These are phyloP conservation scores for Kuraishia floccosa DNA, from an alignment of 805 yeast species.

Conservation along the genomic window DNA sequence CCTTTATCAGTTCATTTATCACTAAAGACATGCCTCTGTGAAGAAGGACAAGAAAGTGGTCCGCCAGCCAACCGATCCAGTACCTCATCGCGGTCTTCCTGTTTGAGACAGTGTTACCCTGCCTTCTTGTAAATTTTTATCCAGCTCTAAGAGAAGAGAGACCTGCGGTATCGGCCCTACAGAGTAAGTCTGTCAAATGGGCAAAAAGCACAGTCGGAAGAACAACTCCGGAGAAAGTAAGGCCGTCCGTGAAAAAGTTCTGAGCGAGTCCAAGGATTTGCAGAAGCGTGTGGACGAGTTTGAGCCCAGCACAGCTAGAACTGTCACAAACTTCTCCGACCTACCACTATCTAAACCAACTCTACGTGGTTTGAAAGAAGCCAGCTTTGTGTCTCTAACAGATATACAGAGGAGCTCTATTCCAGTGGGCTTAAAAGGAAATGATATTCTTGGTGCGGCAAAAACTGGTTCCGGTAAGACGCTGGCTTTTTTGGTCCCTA, in stretches of 20 bases:
- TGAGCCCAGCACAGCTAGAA: slow-evolving; percentile 26
- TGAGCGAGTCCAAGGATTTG: slow-evolving; percentile 27
- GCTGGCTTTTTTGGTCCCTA: slow-evolving; percentile 74
- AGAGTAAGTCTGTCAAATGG: no score
- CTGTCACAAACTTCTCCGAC: slow-evolving; percentile 50
- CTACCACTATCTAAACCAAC: slow-evolving; percentile 66
- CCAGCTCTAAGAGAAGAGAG: neutral
- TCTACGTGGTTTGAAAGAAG: slow-evolving; percentile 58
- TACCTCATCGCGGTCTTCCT: slow-evolving; percentile 2
- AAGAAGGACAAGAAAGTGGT: no score
- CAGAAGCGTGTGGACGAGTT: slow-evolving; percentile 40
- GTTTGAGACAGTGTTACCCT: neutral
- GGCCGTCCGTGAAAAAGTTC: slow-evolving; percentile 14
- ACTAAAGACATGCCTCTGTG: neutral
- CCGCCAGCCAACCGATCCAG: no score
- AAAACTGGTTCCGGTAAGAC: slow-evolving; percentile 90
- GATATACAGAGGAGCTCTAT: slow-evolving; percentile 79
- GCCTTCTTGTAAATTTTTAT: neutral
- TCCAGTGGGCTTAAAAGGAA: slow-evolving; percentile 63
- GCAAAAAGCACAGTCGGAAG: slow-evolving; percentile 13
- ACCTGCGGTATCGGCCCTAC: no score
- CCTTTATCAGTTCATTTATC: neutral
- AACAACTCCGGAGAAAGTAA: slow-evolving; percentile 17
- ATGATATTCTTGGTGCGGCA: slow-evolving; percentile 81
- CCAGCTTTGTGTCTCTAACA: slow-evolving; percentile 74